phyloP scores from a whole-genome alignment of 140 eudicot genomes.

The Flaveria floridana region DNA sequence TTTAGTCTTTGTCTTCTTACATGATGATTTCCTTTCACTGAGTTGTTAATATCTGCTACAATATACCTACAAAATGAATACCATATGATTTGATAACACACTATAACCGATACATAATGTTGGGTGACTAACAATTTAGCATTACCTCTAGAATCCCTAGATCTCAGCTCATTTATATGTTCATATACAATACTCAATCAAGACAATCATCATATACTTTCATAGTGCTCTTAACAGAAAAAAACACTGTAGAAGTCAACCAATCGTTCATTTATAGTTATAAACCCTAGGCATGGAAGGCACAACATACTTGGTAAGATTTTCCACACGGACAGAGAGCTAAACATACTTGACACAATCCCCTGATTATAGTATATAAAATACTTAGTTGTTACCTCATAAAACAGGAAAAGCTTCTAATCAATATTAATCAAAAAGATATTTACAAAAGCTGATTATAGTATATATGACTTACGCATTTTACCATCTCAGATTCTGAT shows the following conservation, averaged over 20 bases:
- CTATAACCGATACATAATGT: neutral
- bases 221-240: no score
- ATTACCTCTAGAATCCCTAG: neutral
- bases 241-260: no score
- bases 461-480: no score
- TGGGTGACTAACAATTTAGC: neutral
- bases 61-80: neutral
- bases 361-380: slow-evolving; percentile 49
- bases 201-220: no score
- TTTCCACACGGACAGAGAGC: slow-evolving; percentile 49
- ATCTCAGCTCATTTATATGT: no score
- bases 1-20: no score
- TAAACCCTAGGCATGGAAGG: neutral
- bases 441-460: neutral
- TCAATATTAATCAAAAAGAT: neutral
- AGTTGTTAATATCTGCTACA: neutral
- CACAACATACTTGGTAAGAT: slow-evolving; percentile 55
- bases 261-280: no score
- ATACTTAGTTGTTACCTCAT: slow-evolving; percentile 2
- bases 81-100: neutral
- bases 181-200: no score
- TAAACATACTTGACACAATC: slow-evolving; percentile 89
- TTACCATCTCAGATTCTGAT: no score
- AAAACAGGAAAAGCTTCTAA: neutral
- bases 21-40: neutral